Evolutionary conservation across 164 flowering plant genomes (phyloP).

Genomic region (Vitis rupestris): DNA sequence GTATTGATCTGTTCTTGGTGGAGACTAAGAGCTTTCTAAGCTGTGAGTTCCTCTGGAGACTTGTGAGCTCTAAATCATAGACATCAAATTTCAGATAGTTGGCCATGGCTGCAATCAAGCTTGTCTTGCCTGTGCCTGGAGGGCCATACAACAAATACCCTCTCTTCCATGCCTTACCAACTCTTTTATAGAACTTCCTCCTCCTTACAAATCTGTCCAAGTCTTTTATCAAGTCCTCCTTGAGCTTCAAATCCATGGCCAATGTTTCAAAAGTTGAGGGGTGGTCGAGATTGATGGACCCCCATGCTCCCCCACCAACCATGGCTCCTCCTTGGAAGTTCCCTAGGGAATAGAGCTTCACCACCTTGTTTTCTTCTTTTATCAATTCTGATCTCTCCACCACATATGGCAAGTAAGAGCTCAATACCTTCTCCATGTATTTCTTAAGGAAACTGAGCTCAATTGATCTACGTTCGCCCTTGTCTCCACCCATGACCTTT

Average conservation of each 20-base stretch:
- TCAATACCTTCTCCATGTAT: constrained; percentile 11
- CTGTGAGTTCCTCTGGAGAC: background rate
- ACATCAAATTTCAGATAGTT: constrained; percentile 22
- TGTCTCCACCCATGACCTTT: background rate
- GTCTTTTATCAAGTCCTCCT: constrained; percentile 29
- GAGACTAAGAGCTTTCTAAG: constrained; percentile 11
- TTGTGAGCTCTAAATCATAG: constrained; percentile 28
- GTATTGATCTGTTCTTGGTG: constrained; percentile 21
- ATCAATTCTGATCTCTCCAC: constrained; percentile 8
- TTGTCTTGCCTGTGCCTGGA: constrained; percentile 29
- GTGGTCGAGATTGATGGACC: constrained; percentile 17
- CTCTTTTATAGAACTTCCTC: constrained; percentile 17
- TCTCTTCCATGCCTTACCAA: constrained; percentile 30
- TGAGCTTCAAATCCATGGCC: constrained; percentile 32
- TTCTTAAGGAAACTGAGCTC: constrained; percentile 13
- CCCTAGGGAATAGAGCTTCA: constrained; percentile 12
- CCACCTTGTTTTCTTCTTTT: constrained; percentile 9
- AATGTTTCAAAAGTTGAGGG: constrained; percentile 35
- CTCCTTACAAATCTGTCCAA: constrained; percentile 36
- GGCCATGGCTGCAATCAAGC: constrained; percentile 34
- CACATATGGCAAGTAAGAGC: constrained; percentile 11
- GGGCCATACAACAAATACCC: constrained; percentile 26
- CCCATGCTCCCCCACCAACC: background rate
- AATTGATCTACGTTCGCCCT: background rate
- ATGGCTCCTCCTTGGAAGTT: background rate